Evolutionary conservation across 2,329 filamentous ascomycete species (phyloP).

Genomic region (Aspergillus flavus): DNA sequence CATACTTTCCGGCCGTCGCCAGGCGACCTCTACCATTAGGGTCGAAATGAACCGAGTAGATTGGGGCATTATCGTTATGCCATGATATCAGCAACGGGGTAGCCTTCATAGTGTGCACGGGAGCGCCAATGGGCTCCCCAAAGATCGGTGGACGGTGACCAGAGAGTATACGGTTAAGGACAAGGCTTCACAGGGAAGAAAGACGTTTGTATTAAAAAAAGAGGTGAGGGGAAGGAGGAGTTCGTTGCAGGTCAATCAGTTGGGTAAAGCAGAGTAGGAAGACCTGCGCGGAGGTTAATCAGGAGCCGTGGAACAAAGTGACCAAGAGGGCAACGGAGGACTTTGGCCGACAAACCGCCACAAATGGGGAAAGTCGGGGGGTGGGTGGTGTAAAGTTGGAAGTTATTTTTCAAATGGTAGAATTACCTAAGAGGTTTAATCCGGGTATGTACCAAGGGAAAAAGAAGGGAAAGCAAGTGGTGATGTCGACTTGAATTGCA

Average conservation of each 20-base stretch:
- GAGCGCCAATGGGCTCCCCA: conserved; percentile 30
- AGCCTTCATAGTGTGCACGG: conserved; percentile 75
- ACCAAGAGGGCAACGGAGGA: background rate
- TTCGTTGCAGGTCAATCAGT: background rate
- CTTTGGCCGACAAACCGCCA: background rate
- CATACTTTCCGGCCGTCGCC: conserved; percentile 81
- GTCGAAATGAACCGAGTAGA: conserved; percentile 98
- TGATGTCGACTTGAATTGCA: background rate
- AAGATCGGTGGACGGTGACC: background rate
- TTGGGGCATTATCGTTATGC: conserved; percentile 95
- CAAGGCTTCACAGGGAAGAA: background rate
- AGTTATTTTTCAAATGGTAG: background rate
- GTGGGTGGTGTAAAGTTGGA: background rate
- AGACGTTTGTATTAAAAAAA: background rate
- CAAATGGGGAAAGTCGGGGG: background rate
- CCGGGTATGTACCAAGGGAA: background rate
- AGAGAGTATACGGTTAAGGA: background rate
- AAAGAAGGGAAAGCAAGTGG: background rate
- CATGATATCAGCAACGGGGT: conserved; percentile 96
- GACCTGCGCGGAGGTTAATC: background rate
- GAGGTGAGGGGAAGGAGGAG: background rate
- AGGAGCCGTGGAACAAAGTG: conserved; percentile 3
- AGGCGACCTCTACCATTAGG: conserved; percentile 86
- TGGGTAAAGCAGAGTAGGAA: background rate
- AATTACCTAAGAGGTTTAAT: background rate